phyloP scores from a whole-genome alignment of 352 stramenopile genomes.

The Lagenidium giganteum region DNA sequence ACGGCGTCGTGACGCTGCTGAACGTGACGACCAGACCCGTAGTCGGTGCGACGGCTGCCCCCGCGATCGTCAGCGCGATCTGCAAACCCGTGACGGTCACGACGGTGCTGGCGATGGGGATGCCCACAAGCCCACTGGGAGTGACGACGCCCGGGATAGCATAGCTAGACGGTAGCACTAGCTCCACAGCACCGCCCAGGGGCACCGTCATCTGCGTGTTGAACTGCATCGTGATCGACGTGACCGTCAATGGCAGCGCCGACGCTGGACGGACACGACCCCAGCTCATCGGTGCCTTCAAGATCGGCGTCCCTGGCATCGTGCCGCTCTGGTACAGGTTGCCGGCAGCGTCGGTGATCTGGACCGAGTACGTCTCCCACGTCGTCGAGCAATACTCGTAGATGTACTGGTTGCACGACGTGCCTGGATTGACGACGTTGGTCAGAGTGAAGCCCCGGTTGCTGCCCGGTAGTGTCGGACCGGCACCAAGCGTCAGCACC shows the following conservation, averaged over 20 bases:
- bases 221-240: slow-evolving; percentile 31
- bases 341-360: slow-evolving; percentile 25
- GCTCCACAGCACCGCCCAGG: slow-evolving; percentile 31
- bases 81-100: slow-evolving; percentile 19
- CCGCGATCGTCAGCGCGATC: slow-evolving; percentile 30
- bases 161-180: slow-evolving; percentile 46
- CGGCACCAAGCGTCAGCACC: slow-evolving; percentile 26
- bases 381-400: slow-evolving; percentile 39
- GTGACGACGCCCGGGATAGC: slow-evolving; percentile 18
- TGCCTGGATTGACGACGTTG: slow-evolving; percentile 49
- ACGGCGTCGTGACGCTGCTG: slow-evolving; percentile 43
- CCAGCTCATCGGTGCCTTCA: slow-evolving; percentile 56
- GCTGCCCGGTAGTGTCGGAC: slow-evolving; percentile 23
- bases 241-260: slow-evolving; percentile 29
- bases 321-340: slow-evolving; percentile 32
- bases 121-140: slow-evolving; percentile 23
- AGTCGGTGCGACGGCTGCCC: slow-evolving; percentile 20
- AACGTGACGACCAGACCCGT: slow-evolving; percentile 31
- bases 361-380: slow-evolving; percentile 39
- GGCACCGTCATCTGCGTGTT: slow-evolving; percentile 34
- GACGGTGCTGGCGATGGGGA: slow-evolving; percentile 24
- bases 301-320: slow-evolving; percentile 46
- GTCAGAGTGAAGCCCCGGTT: slow-evolving; percentile 35
- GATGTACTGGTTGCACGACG: slow-evolving; percentile 49
- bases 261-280: slow-evolving; percentile 38